These are phyloP conservation scores for Massarina eburnea DNA, from an alignment of 2,329 filamentous ascomycete genomes.

Conservation along the genomic window DNA sequence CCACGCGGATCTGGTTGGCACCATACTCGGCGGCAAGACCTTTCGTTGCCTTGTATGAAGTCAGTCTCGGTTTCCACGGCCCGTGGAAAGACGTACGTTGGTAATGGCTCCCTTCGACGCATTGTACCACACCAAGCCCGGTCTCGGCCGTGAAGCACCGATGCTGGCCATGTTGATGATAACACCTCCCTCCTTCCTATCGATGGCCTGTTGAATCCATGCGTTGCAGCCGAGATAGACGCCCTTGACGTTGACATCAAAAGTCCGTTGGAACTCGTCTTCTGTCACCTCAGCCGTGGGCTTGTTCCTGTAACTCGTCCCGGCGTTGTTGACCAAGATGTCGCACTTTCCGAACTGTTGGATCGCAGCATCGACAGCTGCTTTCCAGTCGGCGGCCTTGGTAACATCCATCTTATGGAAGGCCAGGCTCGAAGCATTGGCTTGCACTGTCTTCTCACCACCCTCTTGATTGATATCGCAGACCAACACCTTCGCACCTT, in stretches of 20 bases:
- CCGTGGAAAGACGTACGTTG: constrained; percentile 18
- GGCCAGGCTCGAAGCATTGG: constrained; percentile 40
- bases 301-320: constrained; percentile 56
- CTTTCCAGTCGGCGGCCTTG: constrained; percentile 53
- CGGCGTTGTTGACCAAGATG: constrained; percentile 64
- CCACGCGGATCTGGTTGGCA: constrained; percentile 70
- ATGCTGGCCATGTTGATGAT: constrained; percentile 70
- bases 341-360: constrained; percentile 59
- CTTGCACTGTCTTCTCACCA: constrained; percentile 52
- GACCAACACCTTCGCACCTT: constrained; percentile 64
- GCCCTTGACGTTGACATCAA: constrained; percentile 69
- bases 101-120: constrained; percentile 21
- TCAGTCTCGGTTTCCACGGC: not conserved
- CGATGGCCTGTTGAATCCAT: constrained; percentile 62
- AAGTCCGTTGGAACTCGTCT: constrained; percentile 66
- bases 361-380: constrained; percentile 56
- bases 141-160: constrained; percentile 62
- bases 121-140: constrained; percentile 42
- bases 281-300: constrained; percentile 66
- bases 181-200: constrained; percentile 57
- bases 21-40: constrained; percentile 74
- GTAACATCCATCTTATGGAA: constrained; percentile 56
- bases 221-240: constrained; percentile 64
- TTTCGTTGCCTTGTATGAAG: constrained; percentile 53
- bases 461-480: constrained; percentile 61